Evolutionary conservation across 73 alveolate genomes (phyloP).

Genomic region (Paramecium caudatum): DNA sequence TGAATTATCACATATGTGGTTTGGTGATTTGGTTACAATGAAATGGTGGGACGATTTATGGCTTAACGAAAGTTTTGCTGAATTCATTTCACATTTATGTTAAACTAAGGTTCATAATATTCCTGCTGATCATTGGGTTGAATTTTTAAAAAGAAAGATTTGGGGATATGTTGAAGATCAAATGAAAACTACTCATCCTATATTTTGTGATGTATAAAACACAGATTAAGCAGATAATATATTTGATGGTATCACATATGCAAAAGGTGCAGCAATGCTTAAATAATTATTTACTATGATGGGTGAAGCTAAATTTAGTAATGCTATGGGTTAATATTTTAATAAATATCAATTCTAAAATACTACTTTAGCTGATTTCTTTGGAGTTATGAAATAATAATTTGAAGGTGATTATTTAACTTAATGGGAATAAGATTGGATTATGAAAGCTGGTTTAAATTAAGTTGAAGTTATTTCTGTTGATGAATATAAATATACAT

Average conservation of each 20-base stretch:
- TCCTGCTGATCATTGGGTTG: conserved; percentile 88
- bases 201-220: conserved; percentile 85
- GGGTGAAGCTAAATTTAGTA: conserved; percentile 89
- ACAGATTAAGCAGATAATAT: conserved; percentile 96
- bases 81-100: conserved; percentile 90
- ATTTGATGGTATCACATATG: conserved; percentile 97
- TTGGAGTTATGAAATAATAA: conserved; percentile 81
- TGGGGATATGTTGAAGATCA: conserved; percentile 93
- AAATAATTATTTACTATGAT: conserved; percentile 90
- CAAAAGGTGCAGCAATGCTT: conserved; percentile 97
- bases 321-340: conserved; percentile 91
- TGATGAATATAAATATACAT: conserved; percentile 68
- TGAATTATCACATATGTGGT: conserved; percentile 99
- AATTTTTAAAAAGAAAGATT: conserved; percentile 88
- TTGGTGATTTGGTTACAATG: conserved; percentile 98
- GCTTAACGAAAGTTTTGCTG: conserved; percentile 99
- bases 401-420: conserved; percentile 80
- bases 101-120: conserved; percentile 67
- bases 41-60: conserved; percentile 99
- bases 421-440: conserved; percentile 84
- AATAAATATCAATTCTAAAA: conserved; percentile 87
- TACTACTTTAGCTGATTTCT: conserved; percentile 89
- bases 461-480: conserved; percentile 75
- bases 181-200: conserved; percentile 97
- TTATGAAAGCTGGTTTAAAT: conserved; percentile 88